A percentile compares a stretch with the other conserved stretches of the same genome.
phyloP scores from a whole-genome alignment of 2,329 filamentous ascomycete species.

The Microdochium trichocladiopsis region DNA sequence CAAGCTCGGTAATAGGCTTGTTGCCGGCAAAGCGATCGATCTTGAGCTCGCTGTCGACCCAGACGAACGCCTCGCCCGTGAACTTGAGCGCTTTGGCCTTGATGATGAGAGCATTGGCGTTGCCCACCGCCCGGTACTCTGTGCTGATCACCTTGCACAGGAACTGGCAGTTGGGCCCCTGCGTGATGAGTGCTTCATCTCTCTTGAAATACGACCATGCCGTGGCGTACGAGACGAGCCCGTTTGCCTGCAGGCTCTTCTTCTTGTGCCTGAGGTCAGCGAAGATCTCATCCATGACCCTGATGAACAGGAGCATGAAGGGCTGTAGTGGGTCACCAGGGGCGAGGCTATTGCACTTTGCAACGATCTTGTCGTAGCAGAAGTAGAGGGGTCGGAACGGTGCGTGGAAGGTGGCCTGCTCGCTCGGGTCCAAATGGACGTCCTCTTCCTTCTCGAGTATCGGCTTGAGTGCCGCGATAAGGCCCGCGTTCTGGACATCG shows the following conservation, averaged over 20 bases:
- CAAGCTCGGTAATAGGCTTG: slow-evolving; percentile 29
- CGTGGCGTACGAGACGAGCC: slow-evolving; percentile 31
- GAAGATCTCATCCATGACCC: slow-evolving; percentile 35
- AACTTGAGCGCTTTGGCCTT: slow-evolving; percentile 27
- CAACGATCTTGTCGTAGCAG: slow-evolving; percentile 31
- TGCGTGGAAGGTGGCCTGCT: slow-evolving; percentile 25
- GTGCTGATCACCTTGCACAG: slow-evolving; percentile 30
- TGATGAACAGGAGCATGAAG: slow-evolving; percentile 31
- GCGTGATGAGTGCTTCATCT: slow-evolving; percentile 27
- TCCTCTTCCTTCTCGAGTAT: slow-evolving; percentile 35
- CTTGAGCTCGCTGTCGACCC: slow-evolving; percentile 23
- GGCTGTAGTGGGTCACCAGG: slow-evolving; percentile 20
- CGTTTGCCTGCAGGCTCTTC: slow-evolving; percentile 24
- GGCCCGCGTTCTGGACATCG: slow-evolving; percentile 31
- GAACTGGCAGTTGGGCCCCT: slow-evolving; percentile 21
- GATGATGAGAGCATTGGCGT: slow-evolving; percentile 14
- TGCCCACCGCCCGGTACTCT: slow-evolving; percentile 13
- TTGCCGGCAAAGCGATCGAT: slow-evolving; percentile 29
- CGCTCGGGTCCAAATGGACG: slow-evolving; percentile 26
- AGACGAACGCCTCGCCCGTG: slow-evolving; percentile 32
- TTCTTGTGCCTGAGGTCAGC: slow-evolving; percentile 27
- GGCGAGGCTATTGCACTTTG: slow-evolving; percentile 17
- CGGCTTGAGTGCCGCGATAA: slow-evolving; percentile 33
- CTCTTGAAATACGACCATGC: slow-evolving; percentile 38
- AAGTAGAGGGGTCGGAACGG: slow-evolving; percentile 38